Conservation (phyloP, 495 filamentous ascomycete species). For the Amorphotheca resinae region DNA sequence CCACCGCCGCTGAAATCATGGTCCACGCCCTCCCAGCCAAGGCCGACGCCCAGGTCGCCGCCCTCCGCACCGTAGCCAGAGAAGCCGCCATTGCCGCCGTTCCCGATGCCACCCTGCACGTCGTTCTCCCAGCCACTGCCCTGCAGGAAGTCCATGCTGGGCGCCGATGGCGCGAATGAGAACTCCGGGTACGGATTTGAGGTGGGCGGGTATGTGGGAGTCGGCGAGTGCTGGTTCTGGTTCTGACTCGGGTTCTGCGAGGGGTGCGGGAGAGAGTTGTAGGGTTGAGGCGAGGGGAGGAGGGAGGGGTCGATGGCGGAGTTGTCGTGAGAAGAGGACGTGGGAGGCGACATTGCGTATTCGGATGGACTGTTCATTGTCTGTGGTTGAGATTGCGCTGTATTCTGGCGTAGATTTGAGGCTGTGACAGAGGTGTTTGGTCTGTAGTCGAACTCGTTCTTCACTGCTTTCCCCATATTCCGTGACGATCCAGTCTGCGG, state of each 20-base stretch:
- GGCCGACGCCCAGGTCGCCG: slow-evolving; percentile 51
- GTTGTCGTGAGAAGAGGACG: slow-evolving; percentile 24
- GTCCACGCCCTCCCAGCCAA: slow-evolving; percentile 56
- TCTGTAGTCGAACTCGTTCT: slow-evolving; percentile 11
- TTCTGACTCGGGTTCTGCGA: background rate
- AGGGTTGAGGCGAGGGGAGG: slow-evolving; percentile 28
- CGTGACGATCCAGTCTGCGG: background rate
- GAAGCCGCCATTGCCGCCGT: slow-evolving; percentile 2
- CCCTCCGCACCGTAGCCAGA: too few relatives aligned
- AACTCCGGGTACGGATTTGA: slow-evolving; percentile 10
- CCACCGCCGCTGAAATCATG: slow-evolving; percentile 72
- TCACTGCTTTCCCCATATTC: background rate
- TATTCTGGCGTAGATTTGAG: slow-evolving; percentile 5
- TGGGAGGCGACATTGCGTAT: slow-evolving; percentile 16
- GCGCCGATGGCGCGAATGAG: slow-evolving; percentile 5
- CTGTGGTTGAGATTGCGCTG: slow-evolving; percentile 4
- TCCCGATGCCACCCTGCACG: slow-evolving; percentile 23
- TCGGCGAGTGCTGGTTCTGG: background rate
- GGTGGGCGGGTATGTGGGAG: background rate
- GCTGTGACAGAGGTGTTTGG: background rate
- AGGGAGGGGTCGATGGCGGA: slow-evolving; percentile 33
- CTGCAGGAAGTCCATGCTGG: slow-evolving; percentile 14
- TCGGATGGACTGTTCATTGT: slow-evolving; percentile 9
- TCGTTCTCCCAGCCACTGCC: slow-evolving; percentile 16
- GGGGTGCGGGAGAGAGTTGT: slow-evolving; percentile 9